phyloP scores from a whole-genome alignment of 441 rosid genomes.

The Populus hybrid region DNA sequence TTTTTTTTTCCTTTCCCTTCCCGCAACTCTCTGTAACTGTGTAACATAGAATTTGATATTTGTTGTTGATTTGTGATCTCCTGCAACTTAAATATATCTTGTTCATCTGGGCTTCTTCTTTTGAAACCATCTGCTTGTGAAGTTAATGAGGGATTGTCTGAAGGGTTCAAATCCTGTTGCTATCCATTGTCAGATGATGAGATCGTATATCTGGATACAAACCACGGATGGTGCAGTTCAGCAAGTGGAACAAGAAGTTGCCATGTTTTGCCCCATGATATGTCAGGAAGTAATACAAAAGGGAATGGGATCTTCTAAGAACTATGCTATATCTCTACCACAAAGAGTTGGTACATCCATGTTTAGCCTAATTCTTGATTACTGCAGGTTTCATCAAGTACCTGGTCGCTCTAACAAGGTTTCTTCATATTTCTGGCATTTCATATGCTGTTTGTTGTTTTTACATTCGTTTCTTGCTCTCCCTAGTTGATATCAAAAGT shows the following conservation, averaged over 20 bases:
- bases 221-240: slow-evolving; percentile 66
- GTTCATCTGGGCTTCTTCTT: background rate
- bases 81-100: background rate
- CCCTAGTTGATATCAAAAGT: slow-evolving; percentile 7
- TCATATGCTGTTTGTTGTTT: slow-evolving; percentile 18
- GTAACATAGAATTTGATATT: background rate
- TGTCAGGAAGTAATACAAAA: slow-evolving; percentile 52
- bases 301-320: slow-evolving; percentile 64
- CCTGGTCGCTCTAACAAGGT: slow-evolving; percentile 71
- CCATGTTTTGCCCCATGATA: slow-evolving; percentile 71
- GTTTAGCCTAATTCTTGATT: slow-evolving; percentile 58
- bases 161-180: slow-evolving; percentile 9
- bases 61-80: background rate
- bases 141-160: slow-evolving; percentile 5
- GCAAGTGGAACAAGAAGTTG: slow-evolving; percentile 73
- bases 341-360: slow-evolving; percentile 51
- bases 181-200: slow-evolving; percentile 45
- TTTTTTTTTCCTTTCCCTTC: too few relatives aligned
- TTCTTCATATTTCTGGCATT: slow-evolving; percentile 20
- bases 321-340: slow-evolving; percentile 58
- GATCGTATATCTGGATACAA: slow-evolving; percentile 62
- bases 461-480: slow-evolving; percentile 15
- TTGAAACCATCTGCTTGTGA: slow-evolving; percentile 11
- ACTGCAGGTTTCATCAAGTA: slow-evolving; percentile 69
- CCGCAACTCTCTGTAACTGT: too few relatives aligned